phyloP scores from a whole-genome alignment of 192 early-diverging fungal genomes.

The Pilobolus umbonatus region DNA sequence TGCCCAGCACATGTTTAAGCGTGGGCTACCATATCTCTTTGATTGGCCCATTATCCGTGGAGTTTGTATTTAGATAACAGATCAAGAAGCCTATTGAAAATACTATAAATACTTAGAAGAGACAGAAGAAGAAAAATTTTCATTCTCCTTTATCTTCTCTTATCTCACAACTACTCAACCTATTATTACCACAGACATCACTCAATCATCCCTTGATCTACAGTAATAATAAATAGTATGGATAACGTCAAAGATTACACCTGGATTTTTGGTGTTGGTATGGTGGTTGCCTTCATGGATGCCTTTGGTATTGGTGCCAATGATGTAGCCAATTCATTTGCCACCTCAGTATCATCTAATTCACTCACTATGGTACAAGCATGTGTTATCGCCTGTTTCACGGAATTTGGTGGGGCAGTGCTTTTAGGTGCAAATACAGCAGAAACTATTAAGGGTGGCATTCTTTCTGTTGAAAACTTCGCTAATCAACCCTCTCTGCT shows the following conservation, averaged over 20 bases:
- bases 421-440: constrained; percentile 65
- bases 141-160: background rate
- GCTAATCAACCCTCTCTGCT: constrained; percentile 60
- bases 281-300: constrained; percentile 63
- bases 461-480: constrained; percentile 58
- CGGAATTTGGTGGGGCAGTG: constrained; percentile 77
- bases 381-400: constrained; percentile 72
- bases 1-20: background rate
- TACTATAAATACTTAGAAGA: background rate
- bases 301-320: constrained; percentile 81
- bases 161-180: background rate
- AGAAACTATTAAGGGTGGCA: constrained; percentile 77
- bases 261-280: constrained; percentile 63
- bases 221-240: background rate
- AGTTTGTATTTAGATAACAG: background rate
- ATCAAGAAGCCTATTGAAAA: too few relatives aligned
- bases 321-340: constrained; percentile 87
- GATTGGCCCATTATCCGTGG: background rate
- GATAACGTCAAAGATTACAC: constrained; percentile 40
- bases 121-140: background rate
- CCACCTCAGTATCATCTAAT: constrained; percentile 78
- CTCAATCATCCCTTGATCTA: background rate
- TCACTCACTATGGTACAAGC: constrained; percentile 74
- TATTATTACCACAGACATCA: background rate
- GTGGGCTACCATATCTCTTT: background rate